These are phyloP conservation scores for Tulasnella sp. DNA, from an alignment of 768 basidiomycete species.

Conservation along the genomic window DNA sequence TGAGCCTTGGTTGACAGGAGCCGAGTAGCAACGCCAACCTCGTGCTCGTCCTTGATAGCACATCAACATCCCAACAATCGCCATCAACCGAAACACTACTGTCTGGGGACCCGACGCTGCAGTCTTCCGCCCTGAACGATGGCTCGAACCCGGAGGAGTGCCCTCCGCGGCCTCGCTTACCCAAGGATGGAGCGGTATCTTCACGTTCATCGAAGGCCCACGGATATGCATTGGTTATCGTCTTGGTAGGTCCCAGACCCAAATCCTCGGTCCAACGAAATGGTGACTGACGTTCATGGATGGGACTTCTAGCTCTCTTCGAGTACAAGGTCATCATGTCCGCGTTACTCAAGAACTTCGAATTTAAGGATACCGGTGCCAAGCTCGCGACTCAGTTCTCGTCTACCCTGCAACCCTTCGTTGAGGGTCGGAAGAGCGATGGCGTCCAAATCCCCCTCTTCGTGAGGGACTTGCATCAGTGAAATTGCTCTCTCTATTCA, in stretches of 20 bases:
- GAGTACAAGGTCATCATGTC: slow-evolving; percentile 45
- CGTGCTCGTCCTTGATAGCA: slow-evolving; percentile 32
- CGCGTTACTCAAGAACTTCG: slow-evolving; percentile 41
- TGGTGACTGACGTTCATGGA: slow-evolving; percentile 31
- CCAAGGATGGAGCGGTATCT: slow-evolving; percentile 42
- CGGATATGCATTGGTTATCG: slow-evolving; percentile 45
- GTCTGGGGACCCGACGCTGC: slow-evolving; percentile 43
- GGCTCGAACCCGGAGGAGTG: slow-evolving; percentile 32
- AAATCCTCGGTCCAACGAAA: slow-evolving; percentile 16
- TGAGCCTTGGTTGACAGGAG: no score
- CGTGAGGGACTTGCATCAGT: not conserved
- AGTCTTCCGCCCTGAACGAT: slow-evolving; percentile 44
- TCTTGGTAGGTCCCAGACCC: slow-evolving; percentile 32
- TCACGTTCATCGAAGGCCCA: slow-evolving; percentile 46
- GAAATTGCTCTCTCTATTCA: not conserved
- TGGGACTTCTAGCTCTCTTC: slow-evolving; percentile 36
- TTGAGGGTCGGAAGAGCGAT: slow-evolving; percentile 24
- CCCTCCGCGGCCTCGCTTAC: slow-evolving; percentile 37
- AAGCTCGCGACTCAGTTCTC: slow-evolving; percentile 26
- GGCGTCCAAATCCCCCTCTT: slow-evolving; percentile 30
- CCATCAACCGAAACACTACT: slow-evolving; percentile 39
- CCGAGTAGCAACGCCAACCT: not conserved
- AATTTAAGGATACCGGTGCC: slow-evolving; percentile 41
- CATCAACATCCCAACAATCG: slow-evolving; percentile 40
- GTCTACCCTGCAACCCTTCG: slow-evolving; percentile 27